Conservation (phyloP, 192 early-diverging fungal species). For the Rhizoclosmatium sp. region DNA sequence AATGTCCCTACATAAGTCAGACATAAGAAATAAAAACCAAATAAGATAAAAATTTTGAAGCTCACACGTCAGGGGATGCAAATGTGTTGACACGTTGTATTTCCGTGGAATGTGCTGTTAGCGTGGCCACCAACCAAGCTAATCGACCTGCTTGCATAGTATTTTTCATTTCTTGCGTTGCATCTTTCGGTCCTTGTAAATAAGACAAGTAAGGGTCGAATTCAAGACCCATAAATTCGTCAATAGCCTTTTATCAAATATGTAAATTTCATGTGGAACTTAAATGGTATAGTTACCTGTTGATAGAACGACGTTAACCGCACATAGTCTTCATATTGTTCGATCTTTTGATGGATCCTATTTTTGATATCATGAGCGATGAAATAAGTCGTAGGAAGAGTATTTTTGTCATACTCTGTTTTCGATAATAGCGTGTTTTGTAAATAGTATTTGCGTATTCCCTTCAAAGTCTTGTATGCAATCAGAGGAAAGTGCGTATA, state of each 20-base stretch:
- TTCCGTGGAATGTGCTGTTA: slow-evolving; percentile 7
- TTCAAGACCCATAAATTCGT: slow-evolving; percentile 36
- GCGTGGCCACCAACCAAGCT: slow-evolving; percentile 15
- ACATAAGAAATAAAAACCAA: background rate
- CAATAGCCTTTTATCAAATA: slow-evolving; percentile 15
- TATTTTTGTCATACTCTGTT: background rate
- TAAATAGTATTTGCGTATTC: background rate
- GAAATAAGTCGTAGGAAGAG: background rate
- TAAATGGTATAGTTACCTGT: slow-evolving; percentile 8
- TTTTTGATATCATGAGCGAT: background rate
- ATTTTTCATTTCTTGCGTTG: slow-evolving; percentile 12
- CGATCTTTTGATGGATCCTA: slow-evolving; percentile 9
- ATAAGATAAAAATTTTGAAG: background rate
- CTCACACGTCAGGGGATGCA: slow-evolving; percentile 18
- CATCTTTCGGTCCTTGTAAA: slow-evolving; percentile 22
- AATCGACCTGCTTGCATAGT: slow-evolving; percentile 18
- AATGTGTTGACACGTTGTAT: slow-evolving; percentile 16
- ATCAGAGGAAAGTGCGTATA: background rate
- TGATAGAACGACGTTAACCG: slow-evolving; percentile 15
- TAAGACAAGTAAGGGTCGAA: slow-evolving; percentile 36
- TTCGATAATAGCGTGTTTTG: background rate
- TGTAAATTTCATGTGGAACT: background rate
- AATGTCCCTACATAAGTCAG: slow-evolving; percentile 23
- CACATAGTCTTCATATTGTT: slow-evolving; percentile 28
- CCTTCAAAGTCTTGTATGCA: background rate